Evolutionary conservation across 192 early-diverging fungal genomes (phyloP).

Genomic region (Coemansia sp.): DNA sequence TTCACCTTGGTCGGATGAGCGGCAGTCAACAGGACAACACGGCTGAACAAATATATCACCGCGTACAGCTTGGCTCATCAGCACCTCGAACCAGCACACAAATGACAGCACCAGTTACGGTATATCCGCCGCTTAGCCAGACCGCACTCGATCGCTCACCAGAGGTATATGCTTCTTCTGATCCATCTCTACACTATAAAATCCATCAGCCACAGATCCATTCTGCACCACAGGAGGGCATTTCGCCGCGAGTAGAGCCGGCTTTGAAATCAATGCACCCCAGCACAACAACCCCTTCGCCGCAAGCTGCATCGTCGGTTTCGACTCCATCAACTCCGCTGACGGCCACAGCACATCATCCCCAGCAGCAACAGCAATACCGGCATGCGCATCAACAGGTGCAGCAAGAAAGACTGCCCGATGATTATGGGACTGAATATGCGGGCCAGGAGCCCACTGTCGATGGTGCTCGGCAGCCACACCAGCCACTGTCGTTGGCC

Average conservation of each 20-base stretch:
- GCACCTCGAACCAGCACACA: conserved; percentile 6
- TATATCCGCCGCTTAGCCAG: conserved; percentile 2
- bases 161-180: conserved; percentile 4
- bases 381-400: conserved; percentile 6
- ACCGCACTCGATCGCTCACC: neutral
- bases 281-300: conserved; percentile 7
- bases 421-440: neutral
- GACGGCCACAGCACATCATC: conserved; percentile 6
- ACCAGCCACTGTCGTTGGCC: neutral
- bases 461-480: neutral
- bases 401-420: neutral
- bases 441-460: neutral
- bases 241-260: no score
- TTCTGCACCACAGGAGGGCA: no score
- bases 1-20: conserved; percentile 12
- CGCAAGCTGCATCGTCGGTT: conserved; percentile 12
- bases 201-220: no score
- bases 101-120: conserved; percentile 14
- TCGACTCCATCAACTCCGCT: conserved; percentile 20
- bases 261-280: conserved; percentile 13
- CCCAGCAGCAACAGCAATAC: conserved; percentile 14
- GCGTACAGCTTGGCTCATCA: conserved; percentile 1
- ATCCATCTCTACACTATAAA: neutral
- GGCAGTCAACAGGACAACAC: neutral
- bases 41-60: conserved; percentile 5